These are phyloP conservation scores for Oenanthe javanica DNA, from an alignment of 140 eudicot genomes.

Conservation along the genomic window DNA sequence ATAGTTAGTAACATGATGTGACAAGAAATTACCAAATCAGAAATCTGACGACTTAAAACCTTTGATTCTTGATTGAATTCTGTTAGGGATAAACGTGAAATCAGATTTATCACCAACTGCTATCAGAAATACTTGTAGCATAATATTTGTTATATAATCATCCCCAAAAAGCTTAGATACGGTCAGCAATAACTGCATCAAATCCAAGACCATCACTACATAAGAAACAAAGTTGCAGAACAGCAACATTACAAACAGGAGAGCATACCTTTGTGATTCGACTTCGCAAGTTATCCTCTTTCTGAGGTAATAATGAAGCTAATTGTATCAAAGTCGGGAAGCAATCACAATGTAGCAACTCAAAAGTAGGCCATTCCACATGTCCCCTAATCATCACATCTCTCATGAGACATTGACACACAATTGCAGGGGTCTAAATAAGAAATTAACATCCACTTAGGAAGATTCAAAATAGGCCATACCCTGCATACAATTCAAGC, in stretches of 20 bases:
- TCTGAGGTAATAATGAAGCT: slow-evolving; percentile 69
- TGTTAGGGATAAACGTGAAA: slow-evolving; percentile 56
- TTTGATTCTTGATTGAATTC: slow-evolving; percentile 55
- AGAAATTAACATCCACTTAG: not conserved
- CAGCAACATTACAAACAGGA: not conserved
- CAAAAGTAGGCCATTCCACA: slow-evolving; percentile 84
- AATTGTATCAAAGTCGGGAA: slow-evolving; percentile 76
- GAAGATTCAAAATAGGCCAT: slow-evolving; percentile 11
- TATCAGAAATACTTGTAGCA: slow-evolving; percentile 74
- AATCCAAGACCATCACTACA: not conserved
- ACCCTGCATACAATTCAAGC: slow-evolving; percentile 79
- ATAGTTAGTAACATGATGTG: not conserved
- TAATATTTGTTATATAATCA: slow-evolving; percentile 60
- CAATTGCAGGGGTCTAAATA: not conserved
- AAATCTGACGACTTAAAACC: slow-evolving; percentile 27
- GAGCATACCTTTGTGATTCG: slow-evolving; percentile 61
- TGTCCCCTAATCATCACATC: slow-evolving; percentile 46
- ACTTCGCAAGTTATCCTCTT: slow-evolving; percentile 74
- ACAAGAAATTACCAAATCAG: not conserved
- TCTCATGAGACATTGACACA: slow-evolving; percentile 4
- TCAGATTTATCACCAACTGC: slow-evolving; percentile 80
- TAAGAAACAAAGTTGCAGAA: not conserved
- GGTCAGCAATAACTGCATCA: slow-evolving; percentile 64
- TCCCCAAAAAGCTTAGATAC: slow-evolving; percentile 72
- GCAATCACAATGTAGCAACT: slow-evolving; percentile 86